A percentile compares a stretch with the other conserved stretches of the same genome.
These are phyloP conservation scores for Wickerhamiella infanticola DNA, from an alignment of 1,139 yeast species.

Conservation along the genomic window DNA sequence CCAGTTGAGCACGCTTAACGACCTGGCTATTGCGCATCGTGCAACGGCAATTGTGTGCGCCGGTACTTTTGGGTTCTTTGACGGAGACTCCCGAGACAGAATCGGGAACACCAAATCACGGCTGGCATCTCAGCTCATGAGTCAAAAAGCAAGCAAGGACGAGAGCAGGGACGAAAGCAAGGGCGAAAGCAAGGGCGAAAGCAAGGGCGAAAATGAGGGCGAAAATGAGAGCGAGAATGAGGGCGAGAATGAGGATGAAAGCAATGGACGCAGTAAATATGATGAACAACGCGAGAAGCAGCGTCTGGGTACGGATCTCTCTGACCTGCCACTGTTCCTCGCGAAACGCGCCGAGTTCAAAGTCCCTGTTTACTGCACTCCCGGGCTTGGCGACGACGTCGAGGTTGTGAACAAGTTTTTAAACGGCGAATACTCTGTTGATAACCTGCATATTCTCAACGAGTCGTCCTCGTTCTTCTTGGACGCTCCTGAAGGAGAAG, in stretches of 20 bases:
- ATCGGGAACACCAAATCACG: constrained; percentile 31
- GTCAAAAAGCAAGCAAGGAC: constrained; percentile 29
- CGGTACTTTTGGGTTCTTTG: constrained; percentile 71
- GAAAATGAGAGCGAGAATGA: constrained; percentile 15
- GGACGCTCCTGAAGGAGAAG: constrained; percentile 23
- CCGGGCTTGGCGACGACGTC: constrained; percentile 66
- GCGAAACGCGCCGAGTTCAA: constrained; percentile 32
- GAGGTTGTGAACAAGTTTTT: constrained; percentile 46
- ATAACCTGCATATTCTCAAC: constrained; percentile 47
- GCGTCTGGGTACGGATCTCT: constrained; percentile 26
- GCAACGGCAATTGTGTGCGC: constrained; percentile 51
- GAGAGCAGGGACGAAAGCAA: no score
- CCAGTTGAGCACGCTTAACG: constrained; percentile 33
- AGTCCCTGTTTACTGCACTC: constrained; percentile 61
- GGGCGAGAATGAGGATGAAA: constrained; percentile 30
- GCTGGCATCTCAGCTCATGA: constrained; percentile 56
- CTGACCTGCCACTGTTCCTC: constrained; percentile 41
- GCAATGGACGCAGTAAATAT: constrained; percentile 10
- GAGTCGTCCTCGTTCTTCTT: constrained; percentile 28
- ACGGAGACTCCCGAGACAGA: constrained; percentile 38
- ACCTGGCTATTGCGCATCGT: constrained; percentile 29
- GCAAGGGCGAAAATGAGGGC: no score
- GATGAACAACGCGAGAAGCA: constrained; percentile 26
- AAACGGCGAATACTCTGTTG: constrained; percentile 35
- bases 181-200: no score